Percentiles rank a stretch among this genome's conserved stretches.
These are phyloP conservation scores for Ganoderma lucidum DNA, from an alignment of 1,284 basidiomycete genomes.

Conservation along the genomic window DNA sequence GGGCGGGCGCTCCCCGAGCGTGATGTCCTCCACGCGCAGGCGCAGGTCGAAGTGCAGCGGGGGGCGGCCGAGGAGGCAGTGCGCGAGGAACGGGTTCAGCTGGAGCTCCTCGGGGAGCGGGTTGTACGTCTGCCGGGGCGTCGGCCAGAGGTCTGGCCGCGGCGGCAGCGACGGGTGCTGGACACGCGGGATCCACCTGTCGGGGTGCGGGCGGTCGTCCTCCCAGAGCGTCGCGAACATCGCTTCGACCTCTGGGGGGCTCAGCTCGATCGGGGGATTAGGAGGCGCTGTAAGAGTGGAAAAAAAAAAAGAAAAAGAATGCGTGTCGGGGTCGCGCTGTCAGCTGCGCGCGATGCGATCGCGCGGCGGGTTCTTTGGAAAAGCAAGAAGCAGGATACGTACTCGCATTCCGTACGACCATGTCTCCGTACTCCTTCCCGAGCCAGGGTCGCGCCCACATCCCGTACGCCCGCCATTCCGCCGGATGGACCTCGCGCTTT, in stretches of 20 bases:
- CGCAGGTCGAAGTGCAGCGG: constrained; percentile 58
- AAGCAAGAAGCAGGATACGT: constrained; percentile 17
- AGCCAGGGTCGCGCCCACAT: constrained; percentile 42
- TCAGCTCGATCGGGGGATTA: constrained; percentile 30
- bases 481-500: constrained; percentile 26
- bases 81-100: constrained; percentile 62
- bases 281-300: constrained; percentile 31
- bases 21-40: constrained; percentile 33
- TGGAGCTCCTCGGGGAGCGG: constrained; percentile 51
- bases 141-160: constrained; percentile 54
- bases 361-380: neutral
- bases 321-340: constrained; percentile 3
- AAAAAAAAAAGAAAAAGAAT: neutral
- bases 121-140: constrained; percentile 46
- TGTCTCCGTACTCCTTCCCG: constrained; percentile 18
- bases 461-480: constrained; percentile 41
- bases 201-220: constrained; percentile 46
- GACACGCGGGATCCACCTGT: constrained; percentile 56
- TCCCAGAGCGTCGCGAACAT: constrained; percentile 45
- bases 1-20: constrained; percentile 15
- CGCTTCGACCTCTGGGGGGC: constrained; percentile 43
- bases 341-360: constrained; percentile 14
- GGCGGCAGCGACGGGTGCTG: constrained; percentile 58
- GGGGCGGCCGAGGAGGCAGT: constrained; percentile 51
- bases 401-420: constrained; percentile 41